Percentiles rank a stretch among this genome's conserved stretches.
These are phyloP conservation scores for Pseudocercospora musae DNA, from an alignment of 2,329 filamentous ascomycete genomes.

Conservation along the genomic window DNA sequence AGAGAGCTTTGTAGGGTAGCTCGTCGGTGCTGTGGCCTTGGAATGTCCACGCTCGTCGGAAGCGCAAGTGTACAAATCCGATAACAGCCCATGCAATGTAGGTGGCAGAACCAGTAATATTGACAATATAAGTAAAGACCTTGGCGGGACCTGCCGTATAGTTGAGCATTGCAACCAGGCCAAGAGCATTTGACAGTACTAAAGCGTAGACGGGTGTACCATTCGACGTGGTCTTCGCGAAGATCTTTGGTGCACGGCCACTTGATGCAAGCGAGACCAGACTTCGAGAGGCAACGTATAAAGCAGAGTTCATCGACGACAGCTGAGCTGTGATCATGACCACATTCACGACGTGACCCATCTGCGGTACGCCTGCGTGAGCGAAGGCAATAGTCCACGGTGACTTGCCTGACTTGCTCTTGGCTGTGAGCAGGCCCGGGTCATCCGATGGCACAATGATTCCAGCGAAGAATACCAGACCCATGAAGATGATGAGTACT, in stretches of 20 bases:
- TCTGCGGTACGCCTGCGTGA: conserved; percentile 11
- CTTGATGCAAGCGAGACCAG: conserved; percentile 12
- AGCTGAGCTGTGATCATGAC: conserved; percentile 8
- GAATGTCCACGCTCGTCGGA: conserved; percentile 10
- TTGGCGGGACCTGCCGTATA: conserved; percentile 7
- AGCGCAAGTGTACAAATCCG: conserved; percentile 8
- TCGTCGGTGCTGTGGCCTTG: conserved; percentile 11
- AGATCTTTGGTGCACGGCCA: conserved; percentile 11
- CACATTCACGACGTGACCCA: conserved; percentile 16
- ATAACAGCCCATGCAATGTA: conserved; percentile 18
- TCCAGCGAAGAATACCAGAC: conserved; percentile 17
- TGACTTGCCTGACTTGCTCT: conserved; percentile 11
- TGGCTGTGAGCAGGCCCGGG: conserved; percentile 11
- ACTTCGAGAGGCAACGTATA: conserved; percentile 10
- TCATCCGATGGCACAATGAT: conserved; percentile 13
- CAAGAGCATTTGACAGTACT: conserved; percentile 9
- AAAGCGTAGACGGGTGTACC: conserved; percentile 11
- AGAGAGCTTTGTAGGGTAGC: conserved; percentile 52
- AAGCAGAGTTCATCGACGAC: conserved; percentile 10
- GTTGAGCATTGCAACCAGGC: conserved; percentile 13
- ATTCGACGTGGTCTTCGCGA: conserved; percentile 11
- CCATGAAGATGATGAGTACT: conserved; percentile 14
- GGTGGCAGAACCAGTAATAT: conserved; percentile 11
- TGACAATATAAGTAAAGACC: conserved; percentile 12
- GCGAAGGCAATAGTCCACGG: conserved; percentile 16